phyloP scores from a whole-genome alignment of 176 grass and related monocot genomes.

The Juncus inflexus region DNA sequence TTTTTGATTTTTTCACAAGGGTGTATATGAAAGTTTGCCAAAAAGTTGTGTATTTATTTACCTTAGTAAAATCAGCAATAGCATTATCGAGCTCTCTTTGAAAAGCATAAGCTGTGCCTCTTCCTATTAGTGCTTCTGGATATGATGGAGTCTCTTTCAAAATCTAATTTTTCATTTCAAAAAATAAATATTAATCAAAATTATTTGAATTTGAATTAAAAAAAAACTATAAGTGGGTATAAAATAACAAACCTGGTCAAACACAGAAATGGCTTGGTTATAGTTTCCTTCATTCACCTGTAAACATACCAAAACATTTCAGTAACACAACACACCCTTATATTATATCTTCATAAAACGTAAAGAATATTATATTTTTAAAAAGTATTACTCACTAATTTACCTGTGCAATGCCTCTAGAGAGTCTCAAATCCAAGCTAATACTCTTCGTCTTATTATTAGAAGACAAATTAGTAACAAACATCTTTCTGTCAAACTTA shows the following conservation, averaged over 20 bases:
- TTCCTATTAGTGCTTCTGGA: constrained; percentile 97
- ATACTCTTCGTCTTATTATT: constrained; percentile 67
- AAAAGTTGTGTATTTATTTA: constrained; percentile 18
- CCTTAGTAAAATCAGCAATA: constrained; percentile 97
- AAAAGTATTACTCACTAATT: not conserved
- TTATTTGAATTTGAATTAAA: constrained; percentile 16
- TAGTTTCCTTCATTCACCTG: constrained; percentile 99
- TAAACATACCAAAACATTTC: constrained; percentile 23
- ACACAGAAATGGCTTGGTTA: constrained; percentile 88
- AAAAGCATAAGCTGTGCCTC: constrained; percentile 97
- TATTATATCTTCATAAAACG: too few relatives aligned
- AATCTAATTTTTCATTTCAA: constrained; percentile 45
- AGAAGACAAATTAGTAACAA: constrained; percentile 60
- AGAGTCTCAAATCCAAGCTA: constrained; percentile 95
- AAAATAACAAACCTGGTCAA: constrained; percentile 64
- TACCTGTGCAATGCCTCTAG: constrained; percentile 95
- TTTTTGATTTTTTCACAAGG: not conserved
- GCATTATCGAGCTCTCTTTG: constrained; percentile 95
- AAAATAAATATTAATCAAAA: not conserved
- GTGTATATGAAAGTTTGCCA: not conserved
- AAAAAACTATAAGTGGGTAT: constrained; percentile 12
- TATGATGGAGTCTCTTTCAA: constrained; percentile 90
- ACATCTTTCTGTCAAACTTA: constrained; percentile 48
- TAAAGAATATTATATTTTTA: too few relatives aligned
- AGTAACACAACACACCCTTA: too few relatives aligned